Evolutionary conservation across 169 alveolate species (phyloP).

Genomic region (Babesia ovata): DNA sequence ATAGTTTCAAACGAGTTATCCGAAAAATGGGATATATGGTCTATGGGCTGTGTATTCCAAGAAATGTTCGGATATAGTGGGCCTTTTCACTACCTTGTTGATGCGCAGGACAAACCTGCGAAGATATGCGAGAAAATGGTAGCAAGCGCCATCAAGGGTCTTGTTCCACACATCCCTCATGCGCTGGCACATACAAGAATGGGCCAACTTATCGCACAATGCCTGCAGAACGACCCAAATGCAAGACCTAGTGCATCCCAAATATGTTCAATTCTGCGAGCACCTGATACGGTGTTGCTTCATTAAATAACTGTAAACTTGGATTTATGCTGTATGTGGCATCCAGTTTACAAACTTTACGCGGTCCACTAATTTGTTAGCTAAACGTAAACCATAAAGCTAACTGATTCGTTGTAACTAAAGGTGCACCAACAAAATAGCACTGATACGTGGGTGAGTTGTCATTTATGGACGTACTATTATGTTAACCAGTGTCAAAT

Average conservation of each 20-base stretch:
- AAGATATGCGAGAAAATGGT: constrained; percentile 78
- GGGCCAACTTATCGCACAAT: constrained; percentile 75
- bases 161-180: constrained; percentile 74
- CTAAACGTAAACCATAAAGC: too few species aligned
- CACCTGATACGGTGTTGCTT: constrained; percentile 72
- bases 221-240: constrained; percentile 76
- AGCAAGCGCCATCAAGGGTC: constrained; percentile 66
- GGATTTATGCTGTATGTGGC: too few species aligned
- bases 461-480: too few species aligned
- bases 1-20: constrained; percentile 56
- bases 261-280: constrained; percentile 69
- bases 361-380: too few species aligned
- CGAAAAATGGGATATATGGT: constrained; percentile 87
- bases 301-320: constrained; percentile 6
- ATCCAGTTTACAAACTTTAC: too few species aligned
- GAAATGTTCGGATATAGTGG: constrained; percentile 81
- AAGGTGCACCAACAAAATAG: too few species aligned
- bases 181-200: constrained; percentile 69
- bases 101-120: constrained; percentile 71
- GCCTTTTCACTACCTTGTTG: constrained; percentile 82
- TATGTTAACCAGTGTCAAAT: too few species aligned
- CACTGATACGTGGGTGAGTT: too few species aligned
- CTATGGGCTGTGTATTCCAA: constrained; percentile 84
- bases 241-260: constrained; percentile 82
- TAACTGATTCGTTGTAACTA: too few species aligned